A percentile compares a stretch with the other conserved stretches of the same genome.
Conservation (phyloP, 768 basidiomycete genomes). For the Rhodocollybia butyracea region DNA sequence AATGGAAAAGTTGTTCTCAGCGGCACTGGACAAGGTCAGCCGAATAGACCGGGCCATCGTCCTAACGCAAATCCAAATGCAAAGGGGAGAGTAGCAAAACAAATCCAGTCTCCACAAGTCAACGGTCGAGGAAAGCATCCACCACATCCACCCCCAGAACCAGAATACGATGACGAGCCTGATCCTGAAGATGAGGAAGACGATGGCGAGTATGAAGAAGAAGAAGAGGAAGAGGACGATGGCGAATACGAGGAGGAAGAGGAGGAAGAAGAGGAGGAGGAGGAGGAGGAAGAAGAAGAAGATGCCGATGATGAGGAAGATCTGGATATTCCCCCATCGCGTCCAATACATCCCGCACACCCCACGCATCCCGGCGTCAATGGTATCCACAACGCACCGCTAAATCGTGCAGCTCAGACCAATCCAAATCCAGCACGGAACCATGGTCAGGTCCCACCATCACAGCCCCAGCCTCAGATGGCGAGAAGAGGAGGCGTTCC, state of each 20-base stretch:
- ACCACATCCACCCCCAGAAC: slow-evolving; percentile 36
- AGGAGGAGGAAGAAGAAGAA: slow-evolving; percentile 48
- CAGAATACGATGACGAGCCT: slow-evolving; percentile 35
- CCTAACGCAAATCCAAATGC: not conserved
- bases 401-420: no score
- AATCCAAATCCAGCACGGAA: not conserved
- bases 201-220: slow-evolving; percentile 55
- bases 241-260: slow-evolving; percentile 62
- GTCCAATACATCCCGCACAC: not conserved
- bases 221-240: slow-evolving; percentile 62
- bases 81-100: not conserved
- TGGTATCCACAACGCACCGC: no score
- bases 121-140: slow-evolving; percentile 18
- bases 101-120: not conserved
- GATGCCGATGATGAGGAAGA: slow-evolving; percentile 15
- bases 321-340: not conserved
- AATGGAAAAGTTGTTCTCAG: slow-evolving; percentile 65
- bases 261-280: slow-evolving; percentile 62
- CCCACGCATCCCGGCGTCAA: not conserved
- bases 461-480: not conserved
- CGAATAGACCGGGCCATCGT: not conserved
- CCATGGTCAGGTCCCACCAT: not conserved
- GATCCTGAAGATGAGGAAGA: slow-evolving; percentile 56
- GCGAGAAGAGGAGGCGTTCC: not conserved
- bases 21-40: slow-evolving; percentile 17